Evolutionary conservation across 495 filamentous ascomycete species (phyloP).

Genomic region (Neurospora intermedia): DNA sequence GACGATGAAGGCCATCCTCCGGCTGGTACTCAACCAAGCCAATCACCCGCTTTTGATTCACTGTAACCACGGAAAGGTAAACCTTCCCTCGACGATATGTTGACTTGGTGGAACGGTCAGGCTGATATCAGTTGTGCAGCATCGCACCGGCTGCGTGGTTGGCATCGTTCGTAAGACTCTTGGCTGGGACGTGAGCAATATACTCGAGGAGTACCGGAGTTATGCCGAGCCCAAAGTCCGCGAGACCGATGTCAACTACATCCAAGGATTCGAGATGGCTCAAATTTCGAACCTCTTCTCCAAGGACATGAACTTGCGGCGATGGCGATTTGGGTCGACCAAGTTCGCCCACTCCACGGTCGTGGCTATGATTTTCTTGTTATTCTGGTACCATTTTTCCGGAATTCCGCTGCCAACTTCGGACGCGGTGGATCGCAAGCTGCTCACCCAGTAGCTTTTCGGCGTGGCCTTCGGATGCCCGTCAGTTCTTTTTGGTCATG

Average conservation of each 20-base stretch:
- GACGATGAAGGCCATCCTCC: conserved; percentile 52
- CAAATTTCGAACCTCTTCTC: conserved; percentile 16
- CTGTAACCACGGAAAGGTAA: conserved; percentile 80
- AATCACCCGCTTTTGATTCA: conserved; percentile 75
- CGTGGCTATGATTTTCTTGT: conserved; percentile 15
- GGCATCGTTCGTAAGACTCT: conserved; percentile 57
- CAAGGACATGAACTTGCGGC: conserved; percentile 1
- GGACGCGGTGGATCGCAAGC: neutral
- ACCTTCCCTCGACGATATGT: conserved; percentile 2
- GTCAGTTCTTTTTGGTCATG: neutral
- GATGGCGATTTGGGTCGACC: conserved; percentile 9
- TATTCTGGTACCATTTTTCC: conserved; percentile 18
- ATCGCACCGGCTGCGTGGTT: conserved; percentile 75
- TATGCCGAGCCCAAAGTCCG: conserved; percentile 56
- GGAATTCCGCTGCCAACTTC: conserved; percentile 7
- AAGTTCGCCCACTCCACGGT: conserved; percentile 16
- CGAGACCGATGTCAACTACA: conserved; percentile 41
- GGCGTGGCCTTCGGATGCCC: neutral
- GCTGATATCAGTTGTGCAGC: conserved; percentile 33
- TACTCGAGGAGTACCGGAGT: conserved; percentile 55
- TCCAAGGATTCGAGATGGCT: conserved; percentile 28
- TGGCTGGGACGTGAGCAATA: conserved; percentile 45
- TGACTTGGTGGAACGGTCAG: neutral
- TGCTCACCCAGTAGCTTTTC: neutral
- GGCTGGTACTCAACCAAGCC: conserved; percentile 49